Conservation (phyloP, 2,329 filamentous ascomycete species). For the Cladosporium sp. region DNA sequence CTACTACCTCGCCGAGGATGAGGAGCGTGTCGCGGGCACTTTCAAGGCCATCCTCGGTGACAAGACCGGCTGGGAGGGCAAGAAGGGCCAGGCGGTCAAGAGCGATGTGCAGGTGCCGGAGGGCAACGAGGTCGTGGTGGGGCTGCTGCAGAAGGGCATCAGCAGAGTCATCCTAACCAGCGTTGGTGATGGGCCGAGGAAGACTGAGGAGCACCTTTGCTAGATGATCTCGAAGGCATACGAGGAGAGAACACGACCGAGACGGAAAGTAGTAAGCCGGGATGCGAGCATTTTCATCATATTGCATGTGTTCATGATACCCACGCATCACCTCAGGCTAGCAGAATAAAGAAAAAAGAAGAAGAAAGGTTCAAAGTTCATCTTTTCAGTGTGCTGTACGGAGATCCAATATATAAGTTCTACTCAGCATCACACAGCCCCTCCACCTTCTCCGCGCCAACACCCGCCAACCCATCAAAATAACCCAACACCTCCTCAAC, state of each 20-base stretch:
- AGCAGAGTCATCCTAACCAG: constrained; percentile 84
- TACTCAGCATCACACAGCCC: constrained; percentile 26
- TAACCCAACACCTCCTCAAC: constrained; percentile 60
- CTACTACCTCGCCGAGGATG: constrained; percentile 82
- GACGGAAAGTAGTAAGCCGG: neutral
- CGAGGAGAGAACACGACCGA: neutral
- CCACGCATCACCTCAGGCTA: neutral
- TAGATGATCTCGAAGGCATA: neutral
- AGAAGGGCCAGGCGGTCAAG: constrained; percentile 48
- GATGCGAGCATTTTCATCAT: neutral
- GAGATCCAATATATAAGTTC: too few relatives aligned
- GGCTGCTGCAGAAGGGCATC: constrained; percentile 65
- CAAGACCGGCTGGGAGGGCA: constrained; percentile 65
- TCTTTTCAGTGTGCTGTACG: too few relatives aligned
- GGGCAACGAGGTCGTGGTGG: constrained; percentile 52
- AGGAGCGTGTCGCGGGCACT: constrained; percentile 64
- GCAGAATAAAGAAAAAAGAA: neutral
- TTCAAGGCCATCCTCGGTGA: constrained; percentile 62
- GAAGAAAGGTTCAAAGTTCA: too few relatives aligned
- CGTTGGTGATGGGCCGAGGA: constrained; percentile 82
- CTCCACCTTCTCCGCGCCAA: constrained; percentile 37
- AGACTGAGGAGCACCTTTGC: constrained; percentile 56
- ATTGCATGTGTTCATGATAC: constrained; percentile 1
- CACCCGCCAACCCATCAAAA: constrained; percentile 64
- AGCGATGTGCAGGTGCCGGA: constrained; percentile 50